Evolutionary conservation across 768 basidiomycete genomes (phyloP), one percentile per base, ranked within the genome.

Genomic region (Lactarius trivialis): DNA sequence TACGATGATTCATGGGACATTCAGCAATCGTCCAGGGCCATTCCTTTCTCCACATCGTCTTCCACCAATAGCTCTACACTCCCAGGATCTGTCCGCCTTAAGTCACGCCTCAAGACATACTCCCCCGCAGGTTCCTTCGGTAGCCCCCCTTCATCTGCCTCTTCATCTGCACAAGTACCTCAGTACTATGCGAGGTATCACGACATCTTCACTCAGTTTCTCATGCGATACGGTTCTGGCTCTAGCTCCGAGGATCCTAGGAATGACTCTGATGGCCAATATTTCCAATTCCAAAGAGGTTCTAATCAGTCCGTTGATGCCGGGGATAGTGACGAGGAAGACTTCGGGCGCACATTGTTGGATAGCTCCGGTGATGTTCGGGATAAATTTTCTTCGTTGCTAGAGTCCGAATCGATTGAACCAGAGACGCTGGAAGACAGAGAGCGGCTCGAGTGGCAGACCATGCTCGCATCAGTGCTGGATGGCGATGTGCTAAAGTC

Each of bases 381-480:
- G 61, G 82, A 86, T 66, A 78, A 79, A 15, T 73, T 81, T 53
- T 80, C 82, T 19, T 74, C 79, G 7, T 74, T 81, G 60, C 75
- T 83, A 34, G 87, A 89, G 68, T 76, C 82, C 6, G 86, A 89
- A 66, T 78, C 81, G 52, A 80, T 82, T 55, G 80, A 85, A 61
- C 85, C 88, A 28, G 82, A 84, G 45, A 86, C 89, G 2, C 77
- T 80, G 57, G 84, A 89, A 68, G 89, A 93, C 70, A 80, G 83
- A 64, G 90, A 93, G 68, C 80, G 95, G 30, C 74, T 95, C 53
- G 94, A 97, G 74, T 98, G 97, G 97, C 93, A 95, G 73, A 88
- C 88, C 19, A 89, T 98, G 85, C 83, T 98, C 34, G 84, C 91
- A 14, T 96, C 94, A 33, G 96, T 98, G 28, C 80, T 99, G 51